phyloP scores from a whole-genome alignment of 139 green algal genomes.

The Gonium pectorale region DNA sequence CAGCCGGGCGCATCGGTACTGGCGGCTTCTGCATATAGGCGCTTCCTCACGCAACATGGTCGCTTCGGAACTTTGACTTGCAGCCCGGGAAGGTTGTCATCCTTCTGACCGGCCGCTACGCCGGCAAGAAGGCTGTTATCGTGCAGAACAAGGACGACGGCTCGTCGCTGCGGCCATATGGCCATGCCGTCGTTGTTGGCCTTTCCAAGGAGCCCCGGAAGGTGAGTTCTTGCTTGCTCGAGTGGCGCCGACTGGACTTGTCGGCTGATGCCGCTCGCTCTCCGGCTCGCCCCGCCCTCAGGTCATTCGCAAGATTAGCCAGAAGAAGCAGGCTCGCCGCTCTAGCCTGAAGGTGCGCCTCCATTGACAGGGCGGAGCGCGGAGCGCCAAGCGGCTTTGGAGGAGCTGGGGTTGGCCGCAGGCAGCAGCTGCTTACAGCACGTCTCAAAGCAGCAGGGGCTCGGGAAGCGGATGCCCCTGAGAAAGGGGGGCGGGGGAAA shows the following conservation, averaged over 20 bases:
- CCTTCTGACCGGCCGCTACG: slow-evolving; percentile 85
- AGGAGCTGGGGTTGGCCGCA: too few species aligned
- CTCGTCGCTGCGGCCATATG: slow-evolving; percentile 86
- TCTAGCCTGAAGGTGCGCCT: slow-evolving; percentile 74
- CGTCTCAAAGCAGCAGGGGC: too few species aligned
- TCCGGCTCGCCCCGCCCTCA: slow-evolving; percentile 46
- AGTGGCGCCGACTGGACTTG: slow-evolving; percentile 3
- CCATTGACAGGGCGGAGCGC: not conserved
- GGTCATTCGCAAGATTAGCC: slow-evolving; percentile 86
- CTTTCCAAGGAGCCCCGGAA: slow-evolving; percentile 97
- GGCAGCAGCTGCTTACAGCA: too few species aligned
- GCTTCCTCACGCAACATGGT: not conserved
- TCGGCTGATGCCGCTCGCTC: not conserved
- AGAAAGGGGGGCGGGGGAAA: too few species aligned
- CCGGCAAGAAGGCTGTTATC: slow-evolving; percentile 97
- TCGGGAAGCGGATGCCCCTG: too few species aligned
- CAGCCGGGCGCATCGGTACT: not conserved
- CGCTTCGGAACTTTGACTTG: not conserved
- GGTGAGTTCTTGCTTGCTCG: slow-evolving; percentile 63
- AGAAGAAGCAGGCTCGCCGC: slow-evolving; percentile 85
- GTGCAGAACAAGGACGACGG: slow-evolving; percentile 99
- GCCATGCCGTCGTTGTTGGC: slow-evolving; percentile 94
- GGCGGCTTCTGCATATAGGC: not conserved
- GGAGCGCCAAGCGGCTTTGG: too few species aligned
- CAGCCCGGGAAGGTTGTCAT: slow-evolving; percentile 93